Evolutionary conservation across 345 rosid species (phyloP), one percentile per base, ranked within the genome.

Genomic region (Carallia brachiata): DNA sequence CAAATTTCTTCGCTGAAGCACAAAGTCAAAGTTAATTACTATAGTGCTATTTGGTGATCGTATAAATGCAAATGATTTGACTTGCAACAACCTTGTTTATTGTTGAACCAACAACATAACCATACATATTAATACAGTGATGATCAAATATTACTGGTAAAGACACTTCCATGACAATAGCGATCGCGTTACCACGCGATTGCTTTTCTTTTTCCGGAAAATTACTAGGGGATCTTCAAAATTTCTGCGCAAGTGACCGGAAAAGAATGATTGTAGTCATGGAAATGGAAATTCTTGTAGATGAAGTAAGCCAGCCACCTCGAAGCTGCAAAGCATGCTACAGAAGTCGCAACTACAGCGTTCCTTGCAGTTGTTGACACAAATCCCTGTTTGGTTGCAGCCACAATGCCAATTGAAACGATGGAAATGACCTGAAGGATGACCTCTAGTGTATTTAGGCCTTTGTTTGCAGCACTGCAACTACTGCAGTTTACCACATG

Each of bases 401-500:
- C 94, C 54, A 87, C 80, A 34, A 88, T 73, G 39, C 89, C 92
- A 1, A 92, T 73, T 27, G 78, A 65, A 57, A 81, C 82, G 63
- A 88, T 60, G 1, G 96, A 84, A 62, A 83, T 27, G 18, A 87
- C 77, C 75, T 23, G 23, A 23, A 23, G 23, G 23, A 23, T 23
- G 23, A 23, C 23, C 23, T 23, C 23, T 23, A 23, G 23, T 23
- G 23, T 23, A 23, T 23, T 23, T 23, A 23, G 23, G 23, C 23
- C 23, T 23, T 23, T 23, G 70, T 90, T 72, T 52, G 95, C 98
- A 47, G 62, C 68, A 48, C 69, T 83, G 85, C 98, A 92, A 77
- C 98, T 92, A 62, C 83, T 76, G 80, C 98, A 92, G 75, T 88
- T 92, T 82, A 86, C 95, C 63, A 89, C 94, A 79, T 92, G 98